Conservation (phyloP, 768 basidiomycete genomes). For the Russula griseocarnosa region DNA sequence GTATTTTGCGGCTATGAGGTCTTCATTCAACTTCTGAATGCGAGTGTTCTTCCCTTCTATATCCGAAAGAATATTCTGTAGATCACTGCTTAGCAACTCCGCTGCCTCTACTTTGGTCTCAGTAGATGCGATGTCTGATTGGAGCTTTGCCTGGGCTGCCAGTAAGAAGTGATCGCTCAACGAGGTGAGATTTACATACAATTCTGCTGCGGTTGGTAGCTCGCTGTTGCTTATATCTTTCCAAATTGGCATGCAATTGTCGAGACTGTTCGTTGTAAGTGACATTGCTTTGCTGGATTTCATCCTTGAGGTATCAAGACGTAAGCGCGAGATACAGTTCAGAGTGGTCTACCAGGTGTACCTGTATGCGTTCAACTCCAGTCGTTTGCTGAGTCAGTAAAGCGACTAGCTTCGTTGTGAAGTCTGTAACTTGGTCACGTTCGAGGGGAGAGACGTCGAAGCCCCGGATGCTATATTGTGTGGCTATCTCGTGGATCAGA, state of each 20-base stretch:
- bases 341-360: conserved; percentile 31
- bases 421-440: conserved; percentile 67
- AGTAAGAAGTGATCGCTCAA: neutral
- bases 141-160: conserved; percentile 34
- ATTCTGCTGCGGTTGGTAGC: conserved; percentile 52
- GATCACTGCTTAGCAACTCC: conserved; percentile 49
- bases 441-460: conserved; percentile 68
- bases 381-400: conserved; percentile 57
- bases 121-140: conserved; percentile 47
- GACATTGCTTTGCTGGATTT: conserved; percentile 53
- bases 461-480: conserved; percentile 67
- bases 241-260: conserved; percentile 52
- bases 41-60: conserved; percentile 66
- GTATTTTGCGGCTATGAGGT: conserved; percentile 57
- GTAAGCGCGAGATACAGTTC: conserved; percentile 2
- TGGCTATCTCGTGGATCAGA: conserved; percentile 64
- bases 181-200: conserved; percentile 37
- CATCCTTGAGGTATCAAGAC: conserved; percentile 40
- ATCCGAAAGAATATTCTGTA: conserved; percentile 53
- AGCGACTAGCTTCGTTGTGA: conserved; percentile 61
- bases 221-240: conserved; percentile 52
- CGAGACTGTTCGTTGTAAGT: conserved; percentile 61
- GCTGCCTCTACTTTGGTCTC: conserved; percentile 57
- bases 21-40: conserved; percentile 54
- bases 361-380: conserved; percentile 68